Percentiles rank a stretch among this genome's conserved stretches.
phyloP scores from a whole-genome alignment of 163 green algal genomes.

The Volvox carteri region DNA sequence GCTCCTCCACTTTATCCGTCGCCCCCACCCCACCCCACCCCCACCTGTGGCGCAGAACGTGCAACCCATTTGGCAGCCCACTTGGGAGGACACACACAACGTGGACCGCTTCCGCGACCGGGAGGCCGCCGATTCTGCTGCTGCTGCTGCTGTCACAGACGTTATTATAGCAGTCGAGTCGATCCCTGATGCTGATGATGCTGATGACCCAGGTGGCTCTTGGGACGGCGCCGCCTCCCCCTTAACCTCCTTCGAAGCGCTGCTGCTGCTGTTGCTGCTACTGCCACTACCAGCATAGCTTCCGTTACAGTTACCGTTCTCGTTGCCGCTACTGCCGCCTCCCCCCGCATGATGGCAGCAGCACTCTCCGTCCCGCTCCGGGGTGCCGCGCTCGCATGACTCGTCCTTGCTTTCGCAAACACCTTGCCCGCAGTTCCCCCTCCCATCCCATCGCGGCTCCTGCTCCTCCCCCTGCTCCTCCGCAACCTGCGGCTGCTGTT shows the following conservation, averaged over 20 bases:
- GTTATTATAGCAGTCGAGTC: neutral
- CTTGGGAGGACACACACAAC: slow-evolving; percentile 95
- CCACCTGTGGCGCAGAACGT: slow-evolving; percentile 96
- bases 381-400: neutral
- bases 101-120: slow-evolving; percentile 74
- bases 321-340: too few species aligned
- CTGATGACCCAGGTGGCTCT: slow-evolving; percentile 13
- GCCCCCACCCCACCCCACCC: neutral
- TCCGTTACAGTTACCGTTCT: too few species aligned
- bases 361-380: too few species aligned
- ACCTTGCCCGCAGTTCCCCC: too few species aligned
- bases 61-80: slow-evolving; percentile 97
- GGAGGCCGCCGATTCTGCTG: neutral
- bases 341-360: too few species aligned
- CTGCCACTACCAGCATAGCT: neutral
- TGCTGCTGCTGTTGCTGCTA: neutral
- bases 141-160: slow-evolving; percentile 12
- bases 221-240: slow-evolving; percentile 18
- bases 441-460: too few species aligned
- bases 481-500: neutral
- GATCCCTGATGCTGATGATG: neutral
- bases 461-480: neutral
- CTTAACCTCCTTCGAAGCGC: neutral
- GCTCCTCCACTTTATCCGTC: too few species aligned
- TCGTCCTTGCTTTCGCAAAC: neutral